Evolutionary conservation across 176 grass and related monocot species (phyloP).

Genomic region (Saccharum spontaneum): DNA sequence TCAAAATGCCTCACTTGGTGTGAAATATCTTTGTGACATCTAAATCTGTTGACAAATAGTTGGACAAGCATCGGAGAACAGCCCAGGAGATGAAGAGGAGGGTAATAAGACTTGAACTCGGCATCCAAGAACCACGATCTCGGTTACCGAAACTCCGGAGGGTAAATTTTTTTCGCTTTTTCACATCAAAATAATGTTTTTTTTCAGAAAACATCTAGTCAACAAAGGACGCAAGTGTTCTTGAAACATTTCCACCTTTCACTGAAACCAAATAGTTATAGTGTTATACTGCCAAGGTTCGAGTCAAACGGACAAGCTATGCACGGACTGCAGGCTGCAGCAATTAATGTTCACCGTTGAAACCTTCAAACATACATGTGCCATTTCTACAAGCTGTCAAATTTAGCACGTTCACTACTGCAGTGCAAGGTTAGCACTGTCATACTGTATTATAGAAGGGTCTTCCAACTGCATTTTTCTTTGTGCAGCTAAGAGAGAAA

Average conservation of each 20-base stretch:
- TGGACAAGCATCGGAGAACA: conserved; percentile 44
- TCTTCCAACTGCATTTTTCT: background rate
- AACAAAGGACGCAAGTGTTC: background rate
- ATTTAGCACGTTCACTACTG: background rate
- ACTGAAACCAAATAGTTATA: background rate
- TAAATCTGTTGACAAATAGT: conserved; percentile 32
- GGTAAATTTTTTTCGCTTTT: conserved; percentile 12
- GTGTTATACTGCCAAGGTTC: background rate
- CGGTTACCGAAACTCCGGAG: conserved; percentile 55
- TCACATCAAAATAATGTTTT: background rate
- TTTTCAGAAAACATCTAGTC: background rate
- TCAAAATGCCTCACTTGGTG: background rate
- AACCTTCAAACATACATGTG: background rate
- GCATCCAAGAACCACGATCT: conserved; percentile 47
- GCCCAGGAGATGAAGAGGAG: conserved; percentile 57
- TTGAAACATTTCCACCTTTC: background rate
- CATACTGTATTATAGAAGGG: background rate
- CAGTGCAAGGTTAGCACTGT: background rate
- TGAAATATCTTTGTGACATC: background rate
- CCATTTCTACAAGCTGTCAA: background rate
- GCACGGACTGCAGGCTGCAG: background rate
- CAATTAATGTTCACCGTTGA: background rate
- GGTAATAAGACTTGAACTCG: conserved; percentile 61
- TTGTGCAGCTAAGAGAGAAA: conserved; percentile 47
- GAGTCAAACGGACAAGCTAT: background rate